phyloP scores from a whole-genome alignment of 305 asterid genomes.

The Fraxinus angustifolia region DNA sequence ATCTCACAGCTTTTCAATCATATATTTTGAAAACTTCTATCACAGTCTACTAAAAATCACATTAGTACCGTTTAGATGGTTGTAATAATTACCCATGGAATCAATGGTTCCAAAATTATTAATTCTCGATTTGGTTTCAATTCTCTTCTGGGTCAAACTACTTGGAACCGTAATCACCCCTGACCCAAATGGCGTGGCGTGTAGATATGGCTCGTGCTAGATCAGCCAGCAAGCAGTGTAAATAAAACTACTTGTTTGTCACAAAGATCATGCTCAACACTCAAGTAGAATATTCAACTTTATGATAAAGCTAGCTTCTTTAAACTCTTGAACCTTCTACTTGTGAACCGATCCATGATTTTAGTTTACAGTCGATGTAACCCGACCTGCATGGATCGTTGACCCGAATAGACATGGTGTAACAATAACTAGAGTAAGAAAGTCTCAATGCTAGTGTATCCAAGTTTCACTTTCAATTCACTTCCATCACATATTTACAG shows the following conservation, averaged over 20 bases:
- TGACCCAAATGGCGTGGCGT: not conserved
- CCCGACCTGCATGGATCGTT: not conserved
- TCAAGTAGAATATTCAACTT: not conserved
- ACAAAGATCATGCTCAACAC: not conserved
- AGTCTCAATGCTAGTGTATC: not conserved
- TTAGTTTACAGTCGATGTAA: not conserved
- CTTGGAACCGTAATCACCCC: not conserved
- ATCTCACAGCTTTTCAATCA: too few species aligned
- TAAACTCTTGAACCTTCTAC: not conserved
- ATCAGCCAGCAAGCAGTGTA: not conserved
- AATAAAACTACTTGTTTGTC: not conserved
- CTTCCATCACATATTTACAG: not conserved
- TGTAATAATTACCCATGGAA: not conserved
- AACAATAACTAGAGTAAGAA: not conserved
- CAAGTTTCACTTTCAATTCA: not conserved
- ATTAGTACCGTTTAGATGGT: too few species aligned
- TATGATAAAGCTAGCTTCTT: not conserved
- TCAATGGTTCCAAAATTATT: not conserved
- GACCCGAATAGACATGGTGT: too few species aligned
- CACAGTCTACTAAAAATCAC: too few species aligned
- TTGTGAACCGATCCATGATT: not conserved
- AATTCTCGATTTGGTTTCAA: not conserved
- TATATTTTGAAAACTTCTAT: too few species aligned
- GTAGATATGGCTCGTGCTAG: not conserved
- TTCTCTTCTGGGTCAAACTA: not conserved